Conservation (phyloP, 148 eudicot species). For the Nyssa sinensis region DNA sequence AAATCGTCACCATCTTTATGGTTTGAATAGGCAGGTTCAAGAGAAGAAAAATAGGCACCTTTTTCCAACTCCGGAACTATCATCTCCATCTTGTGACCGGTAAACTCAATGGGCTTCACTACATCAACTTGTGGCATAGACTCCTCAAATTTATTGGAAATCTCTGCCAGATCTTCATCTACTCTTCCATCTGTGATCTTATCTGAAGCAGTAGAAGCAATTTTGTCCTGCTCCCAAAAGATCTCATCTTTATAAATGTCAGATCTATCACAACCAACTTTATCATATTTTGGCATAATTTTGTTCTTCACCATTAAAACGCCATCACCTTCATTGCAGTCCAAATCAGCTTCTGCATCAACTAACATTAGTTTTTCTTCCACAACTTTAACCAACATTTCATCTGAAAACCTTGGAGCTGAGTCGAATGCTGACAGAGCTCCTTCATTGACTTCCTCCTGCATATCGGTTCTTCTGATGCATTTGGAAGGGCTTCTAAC, state of each 20-base stretch:
- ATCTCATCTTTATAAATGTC: background rate
- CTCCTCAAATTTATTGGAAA: background rate
- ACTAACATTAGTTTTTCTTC: background rate
- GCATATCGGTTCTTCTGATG: background rate
- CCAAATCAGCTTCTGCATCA: background rate
- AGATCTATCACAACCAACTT: background rate
- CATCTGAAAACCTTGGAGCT: background rate
- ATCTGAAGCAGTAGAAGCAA: background rate
- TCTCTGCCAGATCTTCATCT: background rate
- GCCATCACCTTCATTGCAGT: background rate
- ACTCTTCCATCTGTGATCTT: background rate
- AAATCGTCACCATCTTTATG: background rate
- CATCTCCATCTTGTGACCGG: background rate
- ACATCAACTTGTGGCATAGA: background rate
- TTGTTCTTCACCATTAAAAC: background rate
- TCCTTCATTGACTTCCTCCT: background rate
- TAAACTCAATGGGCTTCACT: background rate
- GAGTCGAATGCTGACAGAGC: background rate
- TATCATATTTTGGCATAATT: background rate
- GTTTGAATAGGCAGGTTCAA: background rate
- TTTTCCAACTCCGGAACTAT: constrained; percentile 7
- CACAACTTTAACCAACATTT: background rate
- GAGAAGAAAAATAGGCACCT: background rate
- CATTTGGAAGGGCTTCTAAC: background rate
- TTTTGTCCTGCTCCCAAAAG: background rate